Evolutionary conservation across 2,329 filamentous ascomycete species (phyloP).

Genomic region (Fusarium lateritium): DNA sequence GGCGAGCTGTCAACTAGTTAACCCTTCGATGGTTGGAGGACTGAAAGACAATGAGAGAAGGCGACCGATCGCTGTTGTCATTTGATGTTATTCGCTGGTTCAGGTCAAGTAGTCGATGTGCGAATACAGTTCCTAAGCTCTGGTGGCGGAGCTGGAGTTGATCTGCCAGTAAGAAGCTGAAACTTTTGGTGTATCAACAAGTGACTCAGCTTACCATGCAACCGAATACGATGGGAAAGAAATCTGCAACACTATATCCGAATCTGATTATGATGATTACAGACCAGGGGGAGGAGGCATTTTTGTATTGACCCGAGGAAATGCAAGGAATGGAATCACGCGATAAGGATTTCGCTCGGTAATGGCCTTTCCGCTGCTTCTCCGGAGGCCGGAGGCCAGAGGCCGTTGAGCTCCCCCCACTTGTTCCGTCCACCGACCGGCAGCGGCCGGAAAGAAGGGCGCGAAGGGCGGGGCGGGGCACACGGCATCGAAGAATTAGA

Average conservation of each 20-base stretch:
- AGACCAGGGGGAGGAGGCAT: neutral
- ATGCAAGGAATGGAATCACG: constrained; percentile 11
- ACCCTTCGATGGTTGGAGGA: constrained; percentile 25
- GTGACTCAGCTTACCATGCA: neutral
- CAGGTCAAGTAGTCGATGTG: neutral
- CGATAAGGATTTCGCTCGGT: constrained; percentile 12
- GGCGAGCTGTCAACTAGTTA: constrained; percentile 19
- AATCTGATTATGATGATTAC: neutral
- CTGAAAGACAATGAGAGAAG: constrained; percentile 18
- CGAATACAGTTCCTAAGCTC: too few relatives aligned
- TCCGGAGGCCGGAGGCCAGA: constrained; percentile 28
- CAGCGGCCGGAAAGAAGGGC: constrained; percentile 31
- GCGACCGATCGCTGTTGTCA: neutral
- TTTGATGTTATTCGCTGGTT: neutral
- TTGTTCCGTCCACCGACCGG: constrained; percentile 28
- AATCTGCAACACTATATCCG: neutral
- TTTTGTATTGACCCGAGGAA: constrained; percentile 23
- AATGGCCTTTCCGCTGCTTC: constrained; percentile 13
- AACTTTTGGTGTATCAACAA: neutral
- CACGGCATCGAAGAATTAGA: constrained; percentile 42
- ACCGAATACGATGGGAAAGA: constrained; percentile 18
- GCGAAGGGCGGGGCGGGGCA: constrained; percentile 7
- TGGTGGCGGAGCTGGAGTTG: neutral
- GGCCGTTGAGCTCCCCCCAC: constrained; percentile 16
- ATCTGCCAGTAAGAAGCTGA: neutral